phyloP scores from a whole-genome alignment of 1,139 yeast species.

The Debaryomyces udenii region DNA sequence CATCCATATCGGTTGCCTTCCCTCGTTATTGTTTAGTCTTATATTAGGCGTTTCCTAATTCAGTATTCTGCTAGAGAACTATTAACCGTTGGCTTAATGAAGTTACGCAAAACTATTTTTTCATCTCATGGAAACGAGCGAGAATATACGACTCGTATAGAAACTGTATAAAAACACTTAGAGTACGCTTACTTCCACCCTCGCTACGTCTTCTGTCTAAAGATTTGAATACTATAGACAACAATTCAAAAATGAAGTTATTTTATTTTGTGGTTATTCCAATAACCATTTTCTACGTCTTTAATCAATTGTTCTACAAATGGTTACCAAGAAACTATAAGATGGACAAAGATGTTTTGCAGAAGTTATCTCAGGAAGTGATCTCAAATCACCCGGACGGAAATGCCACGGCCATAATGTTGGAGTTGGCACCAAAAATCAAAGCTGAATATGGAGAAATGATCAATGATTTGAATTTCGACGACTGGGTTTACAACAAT shows the following conservation, averaged over 20 bases:
- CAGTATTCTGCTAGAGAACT: no score
- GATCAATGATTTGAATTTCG: slow-evolving; percentile 68
- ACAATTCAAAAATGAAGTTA: slow-evolving; percentile 27
- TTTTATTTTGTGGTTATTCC: slow-evolving; percentile 25
- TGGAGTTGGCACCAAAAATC: slow-evolving; percentile 61
- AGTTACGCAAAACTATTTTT: slow-evolving; percentile 3
- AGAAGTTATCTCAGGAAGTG: slow-evolving; percentile 52
- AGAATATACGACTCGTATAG: slow-evolving; percentile 3
- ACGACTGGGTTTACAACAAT: slow-evolving; percentile 94
- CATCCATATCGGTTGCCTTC: no score
- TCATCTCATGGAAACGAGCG: no score
- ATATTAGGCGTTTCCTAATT: no score
- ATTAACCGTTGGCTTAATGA: no score
- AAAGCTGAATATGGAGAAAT: slow-evolving; percentile 62
- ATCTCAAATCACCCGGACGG: slow-evolving; percentile 58
- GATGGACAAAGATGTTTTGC: slow-evolving; percentile 55
- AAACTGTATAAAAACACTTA: no score
- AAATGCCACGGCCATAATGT: slow-evolving; percentile 63
- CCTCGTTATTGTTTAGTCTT: no score
- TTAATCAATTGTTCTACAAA: slow-evolving; percentile 51
- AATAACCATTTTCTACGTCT: slow-evolving; percentile 28
- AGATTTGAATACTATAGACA: no score
- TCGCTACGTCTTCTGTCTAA: no score
- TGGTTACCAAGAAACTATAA: slow-evolving; percentile 74
- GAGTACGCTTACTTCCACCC: no score